phyloP scores from a whole-genome alignment of 768 basidiomycete genomes.

The Trametes gibbosa region DNA sequence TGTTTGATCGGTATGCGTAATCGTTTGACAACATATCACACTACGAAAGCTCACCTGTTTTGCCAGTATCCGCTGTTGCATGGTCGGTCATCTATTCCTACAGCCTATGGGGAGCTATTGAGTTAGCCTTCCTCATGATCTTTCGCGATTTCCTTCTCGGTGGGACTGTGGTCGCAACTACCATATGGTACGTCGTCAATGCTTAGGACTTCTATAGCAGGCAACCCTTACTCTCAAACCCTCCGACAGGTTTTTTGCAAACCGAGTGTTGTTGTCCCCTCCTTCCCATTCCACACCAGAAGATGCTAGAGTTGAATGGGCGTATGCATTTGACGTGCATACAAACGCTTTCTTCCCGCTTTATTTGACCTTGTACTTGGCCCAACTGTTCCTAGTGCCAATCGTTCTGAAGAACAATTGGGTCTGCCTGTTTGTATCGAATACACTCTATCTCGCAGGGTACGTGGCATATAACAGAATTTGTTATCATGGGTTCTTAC shows the following conservation, averaged over 20 bases:
- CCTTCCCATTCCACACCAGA: conserved; percentile 68
- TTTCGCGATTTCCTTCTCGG: conserved; percentile 83
- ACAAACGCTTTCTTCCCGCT: conserved; percentile 96
- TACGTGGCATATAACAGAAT: conserved; percentile 35
- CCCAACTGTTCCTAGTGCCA: conserved; percentile 82
- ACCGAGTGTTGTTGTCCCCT: conserved; percentile 65
- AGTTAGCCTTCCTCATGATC: conserved; percentile 78
- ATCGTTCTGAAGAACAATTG: conserved; percentile 83
- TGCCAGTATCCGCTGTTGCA: conserved; percentile 70
- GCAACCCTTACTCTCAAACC: not conserved
- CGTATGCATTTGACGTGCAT: conserved; percentile 95
- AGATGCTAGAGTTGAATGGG: conserved; percentile 83
- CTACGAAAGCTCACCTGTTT: not conserved
- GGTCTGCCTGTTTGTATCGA: conserved; percentile 93
- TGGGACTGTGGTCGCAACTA: conserved; percentile 70
- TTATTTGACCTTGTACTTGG: conserved; percentile 86
- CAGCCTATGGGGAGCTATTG: conserved; percentile 50
- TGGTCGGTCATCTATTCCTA: conserved; percentile 87
- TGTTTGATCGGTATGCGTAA: conserved; percentile 63
- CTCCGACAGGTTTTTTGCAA: conserved; percentile 63
- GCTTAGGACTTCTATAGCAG: too few relatives aligned
- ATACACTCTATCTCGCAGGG: conserved; percentile 88
- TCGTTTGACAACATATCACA: not conserved
- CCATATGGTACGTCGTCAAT: conserved; percentile 59
- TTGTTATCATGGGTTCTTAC: not conserved